phyloP scores from a whole-genome alignment of 331 rosid species.

The Erythrophleum ivorense region DNA sequence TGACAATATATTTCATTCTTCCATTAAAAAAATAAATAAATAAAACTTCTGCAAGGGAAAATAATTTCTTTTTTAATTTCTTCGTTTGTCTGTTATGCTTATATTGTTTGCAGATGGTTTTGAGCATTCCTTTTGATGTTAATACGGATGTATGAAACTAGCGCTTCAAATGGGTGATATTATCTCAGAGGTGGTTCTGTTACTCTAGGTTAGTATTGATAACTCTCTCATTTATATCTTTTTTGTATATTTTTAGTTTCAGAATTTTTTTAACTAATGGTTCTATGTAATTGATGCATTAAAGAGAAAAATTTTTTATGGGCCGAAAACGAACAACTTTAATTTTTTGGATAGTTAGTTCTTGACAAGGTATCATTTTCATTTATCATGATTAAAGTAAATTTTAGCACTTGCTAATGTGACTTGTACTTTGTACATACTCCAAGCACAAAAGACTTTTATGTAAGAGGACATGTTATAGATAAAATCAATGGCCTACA shows the following conservation, averaged over 20 bases:
- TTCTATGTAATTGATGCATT: background rate
- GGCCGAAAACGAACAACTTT: background rate
- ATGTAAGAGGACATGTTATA: background rate
- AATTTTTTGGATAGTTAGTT: background rate
- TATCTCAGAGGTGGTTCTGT: constrained; percentile 79
- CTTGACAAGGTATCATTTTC: background rate
- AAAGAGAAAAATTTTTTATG: background rate
- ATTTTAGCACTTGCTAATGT: background rate
- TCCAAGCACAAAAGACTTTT: background rate
- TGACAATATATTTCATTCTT: background rate
- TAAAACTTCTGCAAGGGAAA: background rate
- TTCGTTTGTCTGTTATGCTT: constrained; percentile 21
- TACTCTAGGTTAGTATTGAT: constrained; percentile 70
- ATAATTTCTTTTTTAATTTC: constrained; percentile 8
- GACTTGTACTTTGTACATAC: background rate
- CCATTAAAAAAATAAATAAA: too few species aligned
- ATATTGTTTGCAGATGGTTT: constrained; percentile 71
- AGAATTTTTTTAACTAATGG: background rate
- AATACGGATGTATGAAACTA: constrained; percentile 80
- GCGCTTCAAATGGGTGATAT: constrained; percentile 96
- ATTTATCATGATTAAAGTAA: background rate
- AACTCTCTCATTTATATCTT: constrained; percentile 7
- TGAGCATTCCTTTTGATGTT: constrained; percentile 86
- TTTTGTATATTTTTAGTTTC: background rate
- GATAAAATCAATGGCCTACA: background rate